These are phyloP conservation scores for Aspergillus aculeatus DNA, from an alignment of 2,329 filamentous ascomycete genomes.

Conservation along the genomic window DNA sequence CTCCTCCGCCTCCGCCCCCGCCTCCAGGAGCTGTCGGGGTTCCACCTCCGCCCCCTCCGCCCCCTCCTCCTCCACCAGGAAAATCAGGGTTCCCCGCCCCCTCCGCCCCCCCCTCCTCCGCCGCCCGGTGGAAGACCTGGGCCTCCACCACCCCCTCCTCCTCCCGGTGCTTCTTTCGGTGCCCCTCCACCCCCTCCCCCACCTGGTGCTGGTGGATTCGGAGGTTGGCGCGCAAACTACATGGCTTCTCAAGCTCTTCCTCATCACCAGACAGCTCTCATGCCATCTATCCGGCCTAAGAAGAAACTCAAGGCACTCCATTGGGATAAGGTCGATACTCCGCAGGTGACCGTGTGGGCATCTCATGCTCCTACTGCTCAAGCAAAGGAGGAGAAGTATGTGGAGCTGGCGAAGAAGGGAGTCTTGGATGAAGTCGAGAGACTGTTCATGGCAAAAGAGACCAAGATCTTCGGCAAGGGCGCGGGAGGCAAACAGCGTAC, in stretches of 20 bases:
- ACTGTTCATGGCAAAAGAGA: constrained; percentile 95
- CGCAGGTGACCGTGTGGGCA: constrained; percentile 90
- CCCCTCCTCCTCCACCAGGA: constrained; percentile 49
- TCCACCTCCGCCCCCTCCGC: constrained; percentile 52
- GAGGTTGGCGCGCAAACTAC: constrained; percentile 66
- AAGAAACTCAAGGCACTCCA: constrained; percentile 99
- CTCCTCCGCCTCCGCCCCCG: constrained; percentile 43
- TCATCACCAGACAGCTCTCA: constrained; percentile 59
- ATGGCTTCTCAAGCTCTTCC: constrained; percentile 62
- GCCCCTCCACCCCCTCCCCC: constrained; percentile 63
- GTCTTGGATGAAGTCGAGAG: constrained; percentile 97
- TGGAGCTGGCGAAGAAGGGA: constrained; percentile 87
- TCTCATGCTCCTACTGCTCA: constrained; percentile 80
- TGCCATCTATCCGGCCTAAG: constrained; percentile 85
- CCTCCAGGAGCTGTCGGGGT: constrained; percentile 41
- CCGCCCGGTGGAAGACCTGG: constrained; percentile 39
- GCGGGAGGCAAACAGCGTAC: constrained; percentile 69
- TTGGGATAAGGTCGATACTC: constrained; percentile 97
- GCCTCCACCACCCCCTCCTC: constrained; percentile 45
- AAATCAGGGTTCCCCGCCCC: constrained; percentile 33
- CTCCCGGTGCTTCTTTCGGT: constrained; percentile 40
- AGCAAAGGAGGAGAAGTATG: constrained; percentile 92
- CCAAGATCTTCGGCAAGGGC: constrained; percentile 73
- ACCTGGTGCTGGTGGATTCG: constrained; percentile 62
- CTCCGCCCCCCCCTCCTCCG: constrained; percentile 48